A percentile compares a stretch with the other conserved stretches of the same genome.
phyloP scores from a whole-genome alignment of 2,329 filamentous ascomycete genomes.

The Monilinia fructigena region DNA sequence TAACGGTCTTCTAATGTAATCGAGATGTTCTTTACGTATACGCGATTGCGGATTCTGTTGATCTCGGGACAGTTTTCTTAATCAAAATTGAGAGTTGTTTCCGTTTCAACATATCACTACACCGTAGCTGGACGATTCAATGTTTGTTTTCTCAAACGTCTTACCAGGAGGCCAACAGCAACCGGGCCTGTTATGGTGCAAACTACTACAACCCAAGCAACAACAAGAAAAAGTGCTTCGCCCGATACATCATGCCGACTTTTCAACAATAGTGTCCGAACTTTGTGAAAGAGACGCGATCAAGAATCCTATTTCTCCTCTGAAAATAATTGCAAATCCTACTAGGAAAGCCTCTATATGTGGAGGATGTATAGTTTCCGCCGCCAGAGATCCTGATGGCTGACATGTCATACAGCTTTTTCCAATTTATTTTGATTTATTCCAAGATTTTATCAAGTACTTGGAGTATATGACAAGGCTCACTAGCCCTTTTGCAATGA shows the following conservation, averaged over 20 bases:
- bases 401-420: background rate
- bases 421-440: background rate
- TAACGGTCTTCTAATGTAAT: too few relatives aligned
- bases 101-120: too few relatives aligned
- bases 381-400: background rate
- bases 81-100: too few relatives aligned
- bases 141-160: conserved; percentile 40
- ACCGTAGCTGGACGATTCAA: background rate
- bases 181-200: conserved; percentile 55
- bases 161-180: conserved; percentile 49
- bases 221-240: conserved; percentile 50
- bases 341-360: conserved; percentile 28
- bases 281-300: conserved; percentile 67
- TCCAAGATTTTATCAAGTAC: conserved; percentile 18
- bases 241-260: conserved; percentile 19
- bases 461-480: conserved; percentile 43
- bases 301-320: conserved; percentile 78
- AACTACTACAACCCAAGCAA: conserved; percentile 55
- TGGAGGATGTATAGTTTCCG: conserved; percentile 25
- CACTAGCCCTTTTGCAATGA: conserved; percentile 58
- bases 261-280: conserved; percentile 36
- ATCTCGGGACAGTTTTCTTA: too few relatives aligned
- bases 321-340: conserved; percentile 63
- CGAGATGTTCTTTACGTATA: too few relatives aligned
- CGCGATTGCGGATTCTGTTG: too few relatives aligned